A percentile compares a stretch with the other conserved stretches of the same genome.
Conservation (phyloP, 2,329 filamentous ascomycete genomes). For the Fusarium oligoseptatum region DNA sequence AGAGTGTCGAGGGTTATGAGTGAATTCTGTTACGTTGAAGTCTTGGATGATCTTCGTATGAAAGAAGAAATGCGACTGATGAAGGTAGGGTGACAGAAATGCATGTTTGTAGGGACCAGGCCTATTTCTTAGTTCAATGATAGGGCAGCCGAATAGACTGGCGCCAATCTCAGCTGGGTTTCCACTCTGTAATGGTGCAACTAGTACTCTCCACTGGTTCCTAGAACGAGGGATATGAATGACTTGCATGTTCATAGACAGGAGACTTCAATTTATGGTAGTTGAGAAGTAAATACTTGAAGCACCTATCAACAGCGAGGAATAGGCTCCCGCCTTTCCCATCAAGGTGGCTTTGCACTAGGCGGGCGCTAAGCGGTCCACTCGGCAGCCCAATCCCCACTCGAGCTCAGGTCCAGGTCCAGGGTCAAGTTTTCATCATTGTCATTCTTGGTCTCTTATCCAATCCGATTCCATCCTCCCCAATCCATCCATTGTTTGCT, state of each 20-base stretch:
- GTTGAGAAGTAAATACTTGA: not conserved
- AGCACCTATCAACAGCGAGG: not conserved
- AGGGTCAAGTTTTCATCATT: not conserved
- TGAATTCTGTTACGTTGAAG: not conserved
- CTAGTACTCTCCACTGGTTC: not conserved
- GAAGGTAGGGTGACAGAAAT: not conserved
- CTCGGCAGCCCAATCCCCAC: not conserved
- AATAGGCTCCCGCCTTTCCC: not conserved
- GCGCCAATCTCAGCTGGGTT: not conserved
- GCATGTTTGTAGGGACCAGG: not conserved
- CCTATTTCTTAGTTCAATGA: not conserved
- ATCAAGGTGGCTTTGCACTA: not conserved
- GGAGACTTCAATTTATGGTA: not conserved
- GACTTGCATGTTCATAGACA: not conserved
- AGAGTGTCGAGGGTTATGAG: no score
- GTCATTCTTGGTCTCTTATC: not conserved
- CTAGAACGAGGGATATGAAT: not conserved
- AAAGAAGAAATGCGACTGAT: not conserved
- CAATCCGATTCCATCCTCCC: not conserved
- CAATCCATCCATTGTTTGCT: slow-evolving; percentile 10
- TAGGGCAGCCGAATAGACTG: not conserved
- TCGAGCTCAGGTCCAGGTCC: not conserved
- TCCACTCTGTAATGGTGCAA: not conserved
- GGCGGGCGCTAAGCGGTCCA: not conserved
- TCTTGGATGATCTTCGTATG: not conserved